These are phyloP conservation scores for Apophysomyces elegans DNA, from an alignment of 371 early-diverging fungal species.

Conservation along the genomic window DNA sequence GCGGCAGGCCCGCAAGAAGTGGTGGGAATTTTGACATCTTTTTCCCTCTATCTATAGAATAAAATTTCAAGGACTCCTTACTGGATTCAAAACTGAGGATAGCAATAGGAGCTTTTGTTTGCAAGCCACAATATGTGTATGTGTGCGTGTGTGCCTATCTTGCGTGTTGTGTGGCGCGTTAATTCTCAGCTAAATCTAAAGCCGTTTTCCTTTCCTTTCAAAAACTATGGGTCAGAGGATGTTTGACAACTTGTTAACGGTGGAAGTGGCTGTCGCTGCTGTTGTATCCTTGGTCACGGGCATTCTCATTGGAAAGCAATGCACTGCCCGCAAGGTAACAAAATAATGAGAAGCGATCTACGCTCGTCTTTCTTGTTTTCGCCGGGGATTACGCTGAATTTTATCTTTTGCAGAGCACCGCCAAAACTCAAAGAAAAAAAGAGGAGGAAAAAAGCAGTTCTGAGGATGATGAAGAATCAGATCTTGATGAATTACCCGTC, in stretches of 20 bases:
- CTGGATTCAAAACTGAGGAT: too few relatives aligned
- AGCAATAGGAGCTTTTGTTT: too few relatives aligned
- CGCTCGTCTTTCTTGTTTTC: not conserved
- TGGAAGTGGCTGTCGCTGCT: constrained; percentile 24
- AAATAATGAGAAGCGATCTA: too few relatives aligned
- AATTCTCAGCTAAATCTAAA: not conserved
- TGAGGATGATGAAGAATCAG: constrained; percentile 34
- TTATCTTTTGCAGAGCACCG: not conserved
- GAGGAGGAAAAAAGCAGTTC: constrained; percentile 19
- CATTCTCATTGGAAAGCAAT: constrained; percentile 30
- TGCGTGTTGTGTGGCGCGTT: not conserved
- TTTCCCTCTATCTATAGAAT: not conserved
- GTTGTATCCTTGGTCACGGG: constrained; percentile 31
- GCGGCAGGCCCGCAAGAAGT: constrained; percentile 50
- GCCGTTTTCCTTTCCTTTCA: not conserved
- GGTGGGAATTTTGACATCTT: constrained; percentile 29
- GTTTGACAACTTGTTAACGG: constrained; percentile 1
- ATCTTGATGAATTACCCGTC: constrained; percentile 40
- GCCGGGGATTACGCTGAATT: not conserved
- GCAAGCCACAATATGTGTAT: too few relatives aligned
- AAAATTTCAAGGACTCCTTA: not conserved
- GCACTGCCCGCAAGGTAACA: constrained; percentile 9
- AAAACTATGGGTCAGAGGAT: not conserved
- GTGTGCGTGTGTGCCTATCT: not conserved
- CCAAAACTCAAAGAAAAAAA: constrained; percentile 13